These are phyloP conservation scores for Chalaropsis ovoidea DNA, from an alignment of 2,329 filamentous ascomycete genomes.

Conservation along the genomic window DNA sequence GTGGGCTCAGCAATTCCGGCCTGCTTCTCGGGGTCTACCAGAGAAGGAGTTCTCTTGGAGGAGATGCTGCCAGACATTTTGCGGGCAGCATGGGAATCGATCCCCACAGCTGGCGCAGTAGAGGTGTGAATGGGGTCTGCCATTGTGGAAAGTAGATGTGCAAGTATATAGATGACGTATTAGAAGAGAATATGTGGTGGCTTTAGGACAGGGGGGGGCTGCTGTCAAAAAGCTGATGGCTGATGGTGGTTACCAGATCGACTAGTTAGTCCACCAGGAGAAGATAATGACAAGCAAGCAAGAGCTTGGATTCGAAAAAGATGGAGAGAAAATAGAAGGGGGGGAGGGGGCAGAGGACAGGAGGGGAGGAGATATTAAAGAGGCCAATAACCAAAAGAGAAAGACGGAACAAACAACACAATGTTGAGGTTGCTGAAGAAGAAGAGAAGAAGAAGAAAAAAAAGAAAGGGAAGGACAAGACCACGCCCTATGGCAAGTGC, in stretches of 20 bases:
- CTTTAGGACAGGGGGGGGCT: not conserved
- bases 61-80: slow-evolving; percentile 25
- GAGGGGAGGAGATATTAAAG: not conserved
- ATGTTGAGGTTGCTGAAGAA: slow-evolving; percentile 10
- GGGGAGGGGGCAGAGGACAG: not conserved
- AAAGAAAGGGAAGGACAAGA: slow-evolving; percentile 3
- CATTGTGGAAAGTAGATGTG: slow-evolving; percentile 27
- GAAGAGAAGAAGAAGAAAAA: not conserved
- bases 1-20: slow-evolving; percentile 28
- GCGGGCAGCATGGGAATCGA: not conserved
- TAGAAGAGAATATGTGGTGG: not conserved
- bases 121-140: slow-evolving; percentile 32
- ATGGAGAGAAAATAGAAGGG: slow-evolving; percentile 34
- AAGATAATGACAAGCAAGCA: not conserved
- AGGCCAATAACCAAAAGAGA: not conserved
- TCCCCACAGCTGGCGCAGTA: slow-evolving; percentile 28
- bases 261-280: not conserved
- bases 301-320: slow-evolving; percentile 26
- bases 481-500: not conserved
- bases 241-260: not conserved
- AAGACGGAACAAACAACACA: slow-evolving; percentile 3
- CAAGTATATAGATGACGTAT: not conserved
- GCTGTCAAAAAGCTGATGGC: not conserved
- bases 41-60: slow-evolving; percentile 23
- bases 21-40: slow-evolving; percentile 35